Percentiles rank a stretch among this genome's conserved stretches.
These are phyloP conservation scores for Fragilariopsis cylindrus DNA, from an alignment of 108 stramenopile genomes.

Conservation along the genomic window DNA sequence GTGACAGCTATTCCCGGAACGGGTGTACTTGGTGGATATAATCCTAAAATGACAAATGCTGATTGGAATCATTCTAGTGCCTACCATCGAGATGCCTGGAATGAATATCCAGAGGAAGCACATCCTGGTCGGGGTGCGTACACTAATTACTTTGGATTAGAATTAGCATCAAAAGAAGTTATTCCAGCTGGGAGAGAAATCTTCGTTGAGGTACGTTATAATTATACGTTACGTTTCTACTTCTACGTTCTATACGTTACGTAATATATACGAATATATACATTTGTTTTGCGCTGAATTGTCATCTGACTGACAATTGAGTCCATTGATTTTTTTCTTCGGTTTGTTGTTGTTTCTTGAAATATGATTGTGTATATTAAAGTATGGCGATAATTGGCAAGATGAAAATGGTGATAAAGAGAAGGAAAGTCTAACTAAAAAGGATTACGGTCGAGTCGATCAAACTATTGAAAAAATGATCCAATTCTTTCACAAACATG, in stretches of 20 bases:
- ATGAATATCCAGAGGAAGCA: slow-evolving; percentile 30
- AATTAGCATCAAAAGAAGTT: slow-evolving; percentile 40
- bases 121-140: slow-evolving; percentile 72
- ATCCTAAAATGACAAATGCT: slow-evolving; percentile 50
- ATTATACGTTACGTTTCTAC: neutral
- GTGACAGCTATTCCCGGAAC: slow-evolving; percentile 47
- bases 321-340: too few relatives aligned
- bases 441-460: slow-evolving; percentile 72
- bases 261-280: neutral
- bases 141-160: slow-evolving; percentile 58
- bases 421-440: slow-evolving; percentile 43
- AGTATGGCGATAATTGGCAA: slow-evolving; percentile 63
- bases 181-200: slow-evolving; percentile 73
- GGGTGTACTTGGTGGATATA: slow-evolving; percentile 41
- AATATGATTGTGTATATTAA: neutral
- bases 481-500: slow-evolving; percentile 70
- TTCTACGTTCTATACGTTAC: neutral
- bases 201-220: slow-evolving; percentile 29
- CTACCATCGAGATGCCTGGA: slow-evolving; percentile 30
- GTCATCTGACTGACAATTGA: too few relatives aligned
- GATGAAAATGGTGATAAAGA: slow-evolving; percentile 53
- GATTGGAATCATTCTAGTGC: slow-evolving; percentile 53
- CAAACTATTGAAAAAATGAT: slow-evolving; percentile 66
- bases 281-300: neutral
- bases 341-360: neutral